Evolutionary conservation across 441 rosid genomes (phyloP).

Genomic region (Capsella rubella): DNA sequence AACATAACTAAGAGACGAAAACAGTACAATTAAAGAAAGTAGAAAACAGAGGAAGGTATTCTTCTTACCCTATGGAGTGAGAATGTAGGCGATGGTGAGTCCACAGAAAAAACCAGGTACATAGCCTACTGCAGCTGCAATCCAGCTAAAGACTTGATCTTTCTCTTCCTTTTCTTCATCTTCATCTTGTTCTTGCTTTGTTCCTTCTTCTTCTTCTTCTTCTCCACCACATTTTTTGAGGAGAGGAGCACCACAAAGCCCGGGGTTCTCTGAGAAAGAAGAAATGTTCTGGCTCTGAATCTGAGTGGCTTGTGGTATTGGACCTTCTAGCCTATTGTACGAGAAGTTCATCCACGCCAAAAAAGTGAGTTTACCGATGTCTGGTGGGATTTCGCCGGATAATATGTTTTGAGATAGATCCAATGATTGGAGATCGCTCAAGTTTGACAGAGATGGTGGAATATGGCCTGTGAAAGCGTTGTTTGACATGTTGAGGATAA

Average conservation of each 20-base stretch:
- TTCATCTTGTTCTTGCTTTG: background rate
- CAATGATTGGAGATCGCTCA: constrained; percentile 33
- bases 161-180: background rate
- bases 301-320: constrained; percentile 16
- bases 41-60: no score
- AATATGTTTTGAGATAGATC: constrained; percentile 48
- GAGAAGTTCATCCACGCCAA: constrained; percentile 29
- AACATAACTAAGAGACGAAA: no score
- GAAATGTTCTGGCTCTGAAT: background rate
- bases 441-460: constrained; percentile 10
- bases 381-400: constrained; percentile 44
- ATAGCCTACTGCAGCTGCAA: constrained; percentile 28
- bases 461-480: constrained; percentile 28
- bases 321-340: constrained; percentile 36
- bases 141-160: constrained; percentile 2
- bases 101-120: constrained; percentile 30
- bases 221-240: background rate
- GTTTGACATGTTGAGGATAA: constrained; percentile 45
- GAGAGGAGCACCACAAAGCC: constrained; percentile 10
- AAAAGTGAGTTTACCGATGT: constrained; percentile 38
- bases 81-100: constrained; percentile 22
- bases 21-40: no score
- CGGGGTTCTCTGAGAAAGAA: background rate
- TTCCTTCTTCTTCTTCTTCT: background rate
- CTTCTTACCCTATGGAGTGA: background rate